Evolutionary conservation across 768 basidiomycete genomes (phyloP).

Genomic region (Amyloporia xantha): DNA sequence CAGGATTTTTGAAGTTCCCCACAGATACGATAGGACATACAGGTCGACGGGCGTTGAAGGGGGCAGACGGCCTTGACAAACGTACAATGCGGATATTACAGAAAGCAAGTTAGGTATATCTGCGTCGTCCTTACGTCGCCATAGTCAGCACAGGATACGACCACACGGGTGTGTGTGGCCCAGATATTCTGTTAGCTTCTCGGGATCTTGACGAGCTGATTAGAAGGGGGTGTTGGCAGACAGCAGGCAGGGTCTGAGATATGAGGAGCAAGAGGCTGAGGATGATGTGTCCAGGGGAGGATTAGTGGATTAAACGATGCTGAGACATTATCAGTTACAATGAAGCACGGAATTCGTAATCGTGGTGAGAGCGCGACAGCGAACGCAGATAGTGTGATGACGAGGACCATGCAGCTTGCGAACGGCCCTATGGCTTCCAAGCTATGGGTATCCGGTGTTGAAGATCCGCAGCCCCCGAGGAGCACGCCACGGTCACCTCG

Average conservation of each 20-base stretch:
- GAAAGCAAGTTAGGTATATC: no score
- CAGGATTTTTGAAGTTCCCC: no score
- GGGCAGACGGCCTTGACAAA: no score
- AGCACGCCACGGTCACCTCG: background rate
- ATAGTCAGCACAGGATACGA: background rate
- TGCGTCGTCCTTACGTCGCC: conserved; percentile 2
- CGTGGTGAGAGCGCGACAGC: no score
- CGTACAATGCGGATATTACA: no score
- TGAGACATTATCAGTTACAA: background rate
- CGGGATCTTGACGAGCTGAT: background rate
- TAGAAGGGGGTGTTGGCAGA: background rate
- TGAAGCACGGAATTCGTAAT: no score
- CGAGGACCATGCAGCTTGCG: background rate
- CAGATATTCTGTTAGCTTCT: background rate
- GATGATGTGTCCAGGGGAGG: background rate
- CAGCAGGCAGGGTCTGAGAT: no score
- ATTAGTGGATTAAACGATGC: background rate
- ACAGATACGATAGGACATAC: no score
- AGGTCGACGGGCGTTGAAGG: no score
- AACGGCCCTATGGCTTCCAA: background rate
- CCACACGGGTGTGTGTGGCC: background rate
- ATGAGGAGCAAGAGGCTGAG: background rate
- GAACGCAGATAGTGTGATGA: background rate
- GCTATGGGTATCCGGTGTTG: no score
- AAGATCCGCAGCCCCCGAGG: background rate